These are phyloP conservation scores for Vanrija pseudolonga DNA, from an alignment of 1,284 basidiomycete species.

Conservation along the genomic window DNA sequence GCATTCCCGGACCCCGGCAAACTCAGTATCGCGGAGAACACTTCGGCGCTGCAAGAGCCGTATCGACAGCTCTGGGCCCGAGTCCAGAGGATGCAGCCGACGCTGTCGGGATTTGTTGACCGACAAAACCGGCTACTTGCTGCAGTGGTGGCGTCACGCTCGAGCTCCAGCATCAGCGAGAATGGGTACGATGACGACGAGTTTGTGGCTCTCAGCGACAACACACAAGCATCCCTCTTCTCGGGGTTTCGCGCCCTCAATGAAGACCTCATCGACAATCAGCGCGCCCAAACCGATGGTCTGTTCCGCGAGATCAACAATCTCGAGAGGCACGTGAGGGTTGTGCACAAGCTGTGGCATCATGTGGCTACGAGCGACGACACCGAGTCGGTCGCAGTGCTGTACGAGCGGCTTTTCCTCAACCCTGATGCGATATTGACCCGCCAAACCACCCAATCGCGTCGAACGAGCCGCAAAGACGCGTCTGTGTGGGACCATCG, in stretches of 20 bases:
- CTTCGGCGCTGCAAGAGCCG: not conserved
- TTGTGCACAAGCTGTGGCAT: conserved; percentile 2
- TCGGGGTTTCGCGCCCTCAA: not conserved
- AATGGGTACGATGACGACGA: not conserved
- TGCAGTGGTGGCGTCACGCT: not conserved
- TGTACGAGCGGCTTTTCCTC: not conserved
- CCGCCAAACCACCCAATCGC: no score
- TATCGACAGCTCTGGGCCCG: conserved; percentile 8
- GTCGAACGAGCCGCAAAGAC: no score
- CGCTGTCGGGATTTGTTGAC: not conserved
- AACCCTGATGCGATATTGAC: no score
- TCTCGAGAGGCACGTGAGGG: conserved; percentile 4
- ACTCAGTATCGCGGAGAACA: not conserved
- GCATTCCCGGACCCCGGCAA: conserved; percentile 15
- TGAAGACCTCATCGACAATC: not conserved
- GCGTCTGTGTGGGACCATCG: no score
- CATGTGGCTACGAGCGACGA: not conserved
- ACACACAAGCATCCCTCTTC: not conserved
- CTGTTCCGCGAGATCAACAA: not conserved
- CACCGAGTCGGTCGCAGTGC: not conserved
- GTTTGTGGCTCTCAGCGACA: not conserved
- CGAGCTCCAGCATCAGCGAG: not conserved
- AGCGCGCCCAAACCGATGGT: no score
- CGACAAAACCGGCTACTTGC: not conserved
- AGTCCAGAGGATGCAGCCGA: not conserved